A percentile compares a stretch with the other conserved stretches of the same genome.
These are phyloP conservation scores for Takakia lepidozioides DNA, from an alignment of 225 moss, liverwort and hornwort species.

Conservation along the genomic window DNA sequence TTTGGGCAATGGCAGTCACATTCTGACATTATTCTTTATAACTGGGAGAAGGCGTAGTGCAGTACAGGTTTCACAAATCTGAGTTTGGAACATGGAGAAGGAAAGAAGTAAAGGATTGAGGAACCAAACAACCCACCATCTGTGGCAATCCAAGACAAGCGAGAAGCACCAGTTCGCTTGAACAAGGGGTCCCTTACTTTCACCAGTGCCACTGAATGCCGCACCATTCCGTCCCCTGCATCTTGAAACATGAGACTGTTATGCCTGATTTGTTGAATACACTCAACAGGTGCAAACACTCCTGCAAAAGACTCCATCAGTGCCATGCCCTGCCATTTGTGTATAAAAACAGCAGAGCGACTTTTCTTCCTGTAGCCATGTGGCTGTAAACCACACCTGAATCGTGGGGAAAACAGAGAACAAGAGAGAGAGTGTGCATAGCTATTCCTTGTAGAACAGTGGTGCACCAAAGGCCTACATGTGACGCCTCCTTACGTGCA, in stretches of 20 bases:
- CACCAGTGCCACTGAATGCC: conserved; percentile 77
- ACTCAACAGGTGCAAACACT: not conserved
- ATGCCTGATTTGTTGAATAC: not conserved
- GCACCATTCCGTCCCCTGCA: conserved; percentile 86
- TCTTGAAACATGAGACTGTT: conserved; percentile 3
- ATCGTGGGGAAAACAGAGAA: not conserved
- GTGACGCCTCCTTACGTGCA: not conserved
- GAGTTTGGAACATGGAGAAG: too few relatives aligned
- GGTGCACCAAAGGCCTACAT: too few relatives aligned
- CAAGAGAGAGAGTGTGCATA: not conserved
- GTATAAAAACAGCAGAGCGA: not conserved
- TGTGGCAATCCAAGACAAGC: conserved; percentile 70
- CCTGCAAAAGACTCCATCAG: not conserved
- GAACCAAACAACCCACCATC: conserved; percentile 37
- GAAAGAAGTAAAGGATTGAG: too few relatives aligned
- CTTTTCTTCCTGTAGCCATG: not conserved
- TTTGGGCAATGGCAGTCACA: too few relatives aligned
- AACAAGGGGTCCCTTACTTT: conserved; percentile 68
- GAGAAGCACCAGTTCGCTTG: conserved; percentile 74
- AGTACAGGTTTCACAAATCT: too few relatives aligned
- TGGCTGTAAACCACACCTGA: not conserved
- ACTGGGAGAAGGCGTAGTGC: too few relatives aligned
- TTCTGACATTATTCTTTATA: too few relatives aligned
- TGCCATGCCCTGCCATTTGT: too few relatives aligned
- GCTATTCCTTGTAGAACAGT: not conserved